Base-by-base conservation (phyloP, 2,329 filamentous ascomycete species). In the Ustulina deusta region DNA sequence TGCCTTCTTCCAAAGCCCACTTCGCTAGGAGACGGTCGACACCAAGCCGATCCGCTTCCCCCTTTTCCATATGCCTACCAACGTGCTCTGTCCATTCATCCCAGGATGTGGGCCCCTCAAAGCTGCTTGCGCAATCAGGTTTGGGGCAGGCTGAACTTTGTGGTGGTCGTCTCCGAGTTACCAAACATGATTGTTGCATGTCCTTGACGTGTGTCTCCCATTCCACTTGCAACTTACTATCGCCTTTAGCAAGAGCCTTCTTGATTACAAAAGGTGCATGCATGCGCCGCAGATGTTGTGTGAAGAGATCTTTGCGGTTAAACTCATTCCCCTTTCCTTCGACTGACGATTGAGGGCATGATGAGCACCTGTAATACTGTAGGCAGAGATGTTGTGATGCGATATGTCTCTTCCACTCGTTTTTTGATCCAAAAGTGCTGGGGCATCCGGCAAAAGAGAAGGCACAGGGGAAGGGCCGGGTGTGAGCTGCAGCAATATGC, bases 371-470 rank as follows among this genome's bases (percentile, higher is more conserved):
- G 73, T 90, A 91, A 72, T 86, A 90, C 56, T 86, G 86, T 20
- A 91, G 77, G 71, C 89, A 90, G 25, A 99, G 86, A 80, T 99
- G 96, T 74, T 97, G 93, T 0, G 93, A 97, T 17, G 90, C 87
- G 76, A 97, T 93, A 76, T 99, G 96, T 3, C 95, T 89, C 80
- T 98, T 98, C 95, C 95, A 99, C 79, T 98, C 95, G 76, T 98
- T 97, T 81, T 97, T 98, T 17, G 93, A 95, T 1, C 91, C 90
- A 78, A 98, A 97, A 0, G 90, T 93, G 73, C 93, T 94, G 0
- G 81, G 82, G 78, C 95, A 99, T 20, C 92, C 93, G 46, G 95
- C 97, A 74, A 90, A 90, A 0, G 90, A 89, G 77, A 97, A 95
- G 2, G 93, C 92, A 77, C 95, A 99, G 0, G 90, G 89, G 74